Conservation (phyloP, 768 basidiomycete species). For the Lactarius pseudohatsudake region DNA sequence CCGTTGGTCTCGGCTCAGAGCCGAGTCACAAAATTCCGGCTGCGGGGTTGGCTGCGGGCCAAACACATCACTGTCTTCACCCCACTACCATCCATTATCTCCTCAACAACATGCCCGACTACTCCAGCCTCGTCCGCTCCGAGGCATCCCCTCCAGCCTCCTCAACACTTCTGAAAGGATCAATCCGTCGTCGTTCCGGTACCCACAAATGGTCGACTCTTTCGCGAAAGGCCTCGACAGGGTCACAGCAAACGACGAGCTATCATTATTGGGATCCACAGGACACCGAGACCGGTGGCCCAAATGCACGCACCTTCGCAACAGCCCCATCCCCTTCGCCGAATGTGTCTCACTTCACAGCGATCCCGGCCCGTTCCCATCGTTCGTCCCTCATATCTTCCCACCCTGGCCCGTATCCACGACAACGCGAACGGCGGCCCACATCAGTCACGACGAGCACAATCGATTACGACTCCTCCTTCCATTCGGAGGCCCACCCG, state of each 20-base stretch:
- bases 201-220: neutral
- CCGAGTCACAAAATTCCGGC: neutral
- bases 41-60: neutral
- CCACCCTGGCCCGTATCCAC: neutral
- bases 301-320: neutral
- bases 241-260: neutral
- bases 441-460: neutral
- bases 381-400: constrained; percentile 8
- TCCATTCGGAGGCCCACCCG: neutral
- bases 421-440: neutral
- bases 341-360: constrained; percentile 14
- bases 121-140: constrained; percentile 5
- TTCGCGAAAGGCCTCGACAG: neutral
- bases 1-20: neutral
- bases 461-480: neutral
- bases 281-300: neutral
- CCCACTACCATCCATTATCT: neutral
- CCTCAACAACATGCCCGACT: constrained; percentile 7
- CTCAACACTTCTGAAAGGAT: neutral
- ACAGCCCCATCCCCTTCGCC: neutral
- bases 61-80: neutral
- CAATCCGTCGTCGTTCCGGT: constrained; percentile 19
- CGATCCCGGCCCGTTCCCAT: constrained; percentile 11
- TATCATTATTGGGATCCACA: neutral
- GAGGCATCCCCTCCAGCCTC: constrained; percentile 1